These are phyloP conservation scores for Thamnidium elegans DNA, from an alignment of 192 early-diverging fungal genomes.

Conservation along the genomic window DNA sequence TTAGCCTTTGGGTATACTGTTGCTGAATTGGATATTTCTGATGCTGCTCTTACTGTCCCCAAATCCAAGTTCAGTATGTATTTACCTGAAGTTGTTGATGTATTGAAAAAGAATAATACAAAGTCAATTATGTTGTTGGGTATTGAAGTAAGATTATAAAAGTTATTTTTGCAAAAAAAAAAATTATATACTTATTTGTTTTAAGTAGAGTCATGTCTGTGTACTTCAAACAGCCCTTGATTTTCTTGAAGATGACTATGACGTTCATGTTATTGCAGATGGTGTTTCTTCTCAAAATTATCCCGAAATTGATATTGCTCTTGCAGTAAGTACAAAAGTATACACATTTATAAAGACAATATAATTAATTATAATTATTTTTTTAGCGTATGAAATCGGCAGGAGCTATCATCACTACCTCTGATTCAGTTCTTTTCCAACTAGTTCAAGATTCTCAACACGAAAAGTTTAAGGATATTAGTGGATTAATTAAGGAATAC, in stretches of 20 bases:
- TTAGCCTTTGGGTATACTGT: conserved; percentile 77
- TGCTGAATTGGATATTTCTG: conserved; percentile 67
- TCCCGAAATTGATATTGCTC: conserved; percentile 81
- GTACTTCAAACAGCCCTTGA: conserved; percentile 94
- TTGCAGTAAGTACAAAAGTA: conserved; percentile 55
- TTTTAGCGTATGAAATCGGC: conserved; percentile 51
- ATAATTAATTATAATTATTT: neutral
- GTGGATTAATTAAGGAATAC: conserved; percentile 82
- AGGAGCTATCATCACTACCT: conserved; percentile 76
- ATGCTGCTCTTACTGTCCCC: conserved; percentile 53
- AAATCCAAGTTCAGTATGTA: conserved; percentile 94
- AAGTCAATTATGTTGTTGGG: conserved; percentile 85
- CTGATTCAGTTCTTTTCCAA: conserved; percentile 76
- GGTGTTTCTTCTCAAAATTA: conserved; percentile 86
- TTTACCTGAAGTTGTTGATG: conserved; percentile 54
- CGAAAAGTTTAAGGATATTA: conserved; percentile 77
- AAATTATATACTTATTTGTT: neutral
- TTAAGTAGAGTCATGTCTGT: conserved; percentile 83
- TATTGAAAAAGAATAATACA: conserved; percentile 48
- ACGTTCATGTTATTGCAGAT: conserved; percentile 90
- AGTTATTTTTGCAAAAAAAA: neutral
- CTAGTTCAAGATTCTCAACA: conserved; percentile 57
- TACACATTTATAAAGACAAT: neutral
- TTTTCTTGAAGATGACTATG: conserved; percentile 67
- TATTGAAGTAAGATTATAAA: conserved; percentile 65